Evolutionary conservation across 2,329 filamentous ascomycete species (phyloP).

Genomic region (Ascosphaera aggregata): DNA sequence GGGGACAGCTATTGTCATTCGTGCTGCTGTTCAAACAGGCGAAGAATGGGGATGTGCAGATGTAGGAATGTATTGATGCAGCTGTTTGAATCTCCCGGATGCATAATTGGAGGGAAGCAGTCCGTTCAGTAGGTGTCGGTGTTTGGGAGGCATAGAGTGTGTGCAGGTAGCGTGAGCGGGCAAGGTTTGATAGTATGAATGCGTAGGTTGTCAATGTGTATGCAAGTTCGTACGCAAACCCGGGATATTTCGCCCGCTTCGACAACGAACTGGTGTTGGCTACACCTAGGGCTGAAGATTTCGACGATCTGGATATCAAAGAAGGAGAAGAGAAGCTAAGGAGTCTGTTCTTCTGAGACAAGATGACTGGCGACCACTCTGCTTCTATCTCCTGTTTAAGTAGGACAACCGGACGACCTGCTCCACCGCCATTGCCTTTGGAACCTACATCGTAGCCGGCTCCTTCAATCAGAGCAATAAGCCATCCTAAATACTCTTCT

Average conservation of each 20-base stretch:
- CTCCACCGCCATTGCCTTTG: slow-evolving; percentile 18
- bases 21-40: slow-evolving; percentile 16
- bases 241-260: slow-evolving; percentile 41
- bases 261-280: slow-evolving; percentile 1
- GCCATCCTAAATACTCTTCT: background rate
- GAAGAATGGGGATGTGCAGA: slow-evolving; percentile 31
- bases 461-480: background rate
- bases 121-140: slow-evolving; percentile 43
- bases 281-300: slow-evolving; percentile 27
- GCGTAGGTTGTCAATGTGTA: slow-evolving; percentile 60
- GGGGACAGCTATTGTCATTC: slow-evolving; percentile 4
- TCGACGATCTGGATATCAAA: slow-evolving; percentile 2
- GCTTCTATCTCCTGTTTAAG: slow-evolving; percentile 43
- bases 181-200: slow-evolving; percentile 47
- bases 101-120: slow-evolving; percentile 44
- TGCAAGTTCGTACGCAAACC: slow-evolving; percentile 60
- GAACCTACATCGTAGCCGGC: background rate
- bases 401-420: slow-evolving; percentile 33
- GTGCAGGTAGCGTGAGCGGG: slow-evolving; percentile 46
- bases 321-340: slow-evolving; percentile 16
- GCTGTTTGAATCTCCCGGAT: slow-evolving; percentile 59
- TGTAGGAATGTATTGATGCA: slow-evolving; percentile 51
- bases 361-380: slow-evolving; percentile 65
- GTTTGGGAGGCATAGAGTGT: slow-evolving; percentile 41
- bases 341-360: slow-evolving; percentile 9